Evolutionary conservation across 345 rosid genomes (phyloP).

Genomic region (Salix viminalis): DNA sequence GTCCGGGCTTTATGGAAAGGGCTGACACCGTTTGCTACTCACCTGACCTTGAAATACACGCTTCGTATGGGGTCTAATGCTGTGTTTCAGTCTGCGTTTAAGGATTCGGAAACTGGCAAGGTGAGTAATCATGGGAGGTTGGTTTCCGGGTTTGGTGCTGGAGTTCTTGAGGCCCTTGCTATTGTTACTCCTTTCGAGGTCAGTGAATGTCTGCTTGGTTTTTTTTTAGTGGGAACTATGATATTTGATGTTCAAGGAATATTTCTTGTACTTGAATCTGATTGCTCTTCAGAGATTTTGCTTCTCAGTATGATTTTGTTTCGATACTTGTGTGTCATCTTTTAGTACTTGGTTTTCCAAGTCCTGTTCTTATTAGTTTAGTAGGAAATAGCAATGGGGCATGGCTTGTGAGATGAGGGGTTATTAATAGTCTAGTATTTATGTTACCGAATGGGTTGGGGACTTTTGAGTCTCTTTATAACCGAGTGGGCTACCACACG

Average conservation of each 20-base stretch:
- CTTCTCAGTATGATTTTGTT: too few relatives aligned
- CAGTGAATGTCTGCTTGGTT: neutral
- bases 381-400: too few relatives aligned
- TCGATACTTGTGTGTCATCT: too few relatives aligned
- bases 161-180: conserved; percentile 89
- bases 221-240: neutral
- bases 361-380: too few relatives aligned
- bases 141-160: conserved; percentile 86
- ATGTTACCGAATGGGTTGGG: too few relatives aligned
- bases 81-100: conserved; percentile 61
- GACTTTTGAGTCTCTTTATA: too few relatives aligned
- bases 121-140: conserved; percentile 55
- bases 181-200: conserved; percentile 98
- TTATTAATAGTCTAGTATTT: too few relatives aligned
- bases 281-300: too few relatives aligned
- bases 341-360: too few relatives aligned
- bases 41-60: conserved; percentile 80
- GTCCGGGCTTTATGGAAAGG: conserved; percentile 92
- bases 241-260: neutral
- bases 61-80: conserved; percentile 96
- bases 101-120: conserved; percentile 73
- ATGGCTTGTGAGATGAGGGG: too few relatives aligned
- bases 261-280: neutral
- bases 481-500: too few relatives aligned
- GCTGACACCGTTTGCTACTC: conserved; percentile 89